Base-by-base conservation (phyloP, 768 basidiomycete genomes). In the Phlegmacium glaucopus region DNA sequence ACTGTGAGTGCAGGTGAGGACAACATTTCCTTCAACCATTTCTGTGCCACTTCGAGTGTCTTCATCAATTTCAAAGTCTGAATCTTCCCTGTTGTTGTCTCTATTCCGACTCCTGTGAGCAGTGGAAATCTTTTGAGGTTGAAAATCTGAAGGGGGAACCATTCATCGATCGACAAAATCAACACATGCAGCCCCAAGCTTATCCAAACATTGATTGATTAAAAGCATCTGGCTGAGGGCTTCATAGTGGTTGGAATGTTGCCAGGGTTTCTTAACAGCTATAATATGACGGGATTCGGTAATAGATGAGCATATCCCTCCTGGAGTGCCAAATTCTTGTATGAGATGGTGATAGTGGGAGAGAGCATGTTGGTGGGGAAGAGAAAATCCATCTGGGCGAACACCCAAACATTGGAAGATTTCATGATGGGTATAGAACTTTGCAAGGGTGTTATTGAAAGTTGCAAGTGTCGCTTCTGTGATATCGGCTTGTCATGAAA, bases 191-290 rank as follows among this genome's bases (percentile, higher is more conserved):
- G 50, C 50, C 0, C 13, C 30, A 13, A 32, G 22, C 12, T 8
- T 35, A 16, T 41, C 22, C 27, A 18, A 29, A 13, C 12, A 4
- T 28, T 32, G 26, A n/a, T 16, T 38, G 18, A 22, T 7, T 26
- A 27, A 13, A 30, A 6, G 15, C 18, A 25, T 16, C 11, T 38
- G n/a, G 13, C 25, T 30, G 4, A 66, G 50, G 0, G 63, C 54
- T 8, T 64, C 47, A 37, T 50, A 52, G 3, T 36, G 43, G 48
- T 45, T 64, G 1, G 60, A 62, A 3, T 52, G 55, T 3, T 55
- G 45, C 58, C 59, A 67, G 1, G 62, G 65, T 9, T 59, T 34
- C 44, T 65, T 65, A 22, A 62, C 51, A 11, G 59, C 63, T n/a
- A 32, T 46, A 8, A 56, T 60, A 39, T 62, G 61, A 30, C 54